phyloP scores from a whole-genome alignment of 2,329 filamentous ascomycete species.

The Ilyonectria mors-panacis region DNA sequence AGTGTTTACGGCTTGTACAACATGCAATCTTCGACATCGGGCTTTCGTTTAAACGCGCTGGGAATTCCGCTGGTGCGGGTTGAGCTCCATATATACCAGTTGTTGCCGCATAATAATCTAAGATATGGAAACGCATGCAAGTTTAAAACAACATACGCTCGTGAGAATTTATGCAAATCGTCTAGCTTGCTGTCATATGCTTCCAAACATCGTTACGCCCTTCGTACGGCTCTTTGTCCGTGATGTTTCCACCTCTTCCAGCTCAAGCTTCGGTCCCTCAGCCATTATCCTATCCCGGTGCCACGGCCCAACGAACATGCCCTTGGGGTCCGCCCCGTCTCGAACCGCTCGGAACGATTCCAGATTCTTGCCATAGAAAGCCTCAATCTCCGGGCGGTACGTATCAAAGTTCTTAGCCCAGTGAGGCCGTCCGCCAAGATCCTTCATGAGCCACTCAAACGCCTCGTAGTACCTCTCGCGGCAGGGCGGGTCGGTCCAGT shows the following conservation, averaged over 20 bases:
- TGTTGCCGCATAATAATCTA: constrained; percentile 27
- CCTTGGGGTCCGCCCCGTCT: constrained; percentile 80
- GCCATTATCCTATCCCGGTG: constrained; percentile 78
- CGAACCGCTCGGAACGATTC: constrained; percentile 78
- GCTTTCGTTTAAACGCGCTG: constrained; percentile 8
- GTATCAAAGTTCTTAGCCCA: constrained; percentile 93
- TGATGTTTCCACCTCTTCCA: constrained; percentile 56
- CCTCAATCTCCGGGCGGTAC: constrained; percentile 72
- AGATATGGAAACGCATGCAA: not conserved
- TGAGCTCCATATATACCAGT: constrained; percentile 20
- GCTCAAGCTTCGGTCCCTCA: constrained; percentile 50
- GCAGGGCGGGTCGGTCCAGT: constrained; percentile 83
- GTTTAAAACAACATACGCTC: not conserved
- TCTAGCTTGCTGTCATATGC: constrained; percentile 32
- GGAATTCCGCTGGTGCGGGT: constrained; percentile 13
- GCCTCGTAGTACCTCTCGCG: constrained; percentile 85
- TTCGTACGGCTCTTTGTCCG: constrained; percentile 44
- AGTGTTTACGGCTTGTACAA: not conserved
- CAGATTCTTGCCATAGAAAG: constrained; percentile 79
- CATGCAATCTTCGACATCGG: not conserved
- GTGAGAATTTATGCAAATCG: constrained; percentile 20
- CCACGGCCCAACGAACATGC: constrained; percentile 94
- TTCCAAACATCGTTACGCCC: constrained; percentile 48
- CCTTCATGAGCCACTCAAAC: constrained; percentile 92
- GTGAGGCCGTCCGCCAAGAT: constrained; percentile 85